Base-by-base conservation (phyloP, 2,329 filamentous ascomycete species). In the Epichloe glyceriae region DNA sequence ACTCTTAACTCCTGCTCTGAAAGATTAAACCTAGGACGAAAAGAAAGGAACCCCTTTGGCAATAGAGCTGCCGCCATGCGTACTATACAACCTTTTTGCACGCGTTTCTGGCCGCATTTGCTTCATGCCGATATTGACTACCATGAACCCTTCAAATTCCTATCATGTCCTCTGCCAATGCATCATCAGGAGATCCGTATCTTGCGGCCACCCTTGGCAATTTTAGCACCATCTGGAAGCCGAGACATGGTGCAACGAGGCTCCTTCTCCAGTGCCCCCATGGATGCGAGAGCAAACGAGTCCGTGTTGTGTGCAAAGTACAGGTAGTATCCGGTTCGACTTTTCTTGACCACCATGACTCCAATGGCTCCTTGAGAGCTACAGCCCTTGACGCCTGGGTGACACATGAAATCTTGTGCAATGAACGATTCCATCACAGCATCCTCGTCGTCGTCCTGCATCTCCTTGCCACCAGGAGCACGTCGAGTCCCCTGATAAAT, bases 221-320 rank as follows among this genome's bases (percentile, higher is more conserved):
- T 76, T 30, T 73, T 70, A 58, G 73, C 73, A 58, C 74, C 65
- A 43, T 73, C 66, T 3, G 67, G 64, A 44, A 79, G 83, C 48
- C 93, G 83, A 54, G 89, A 95, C 89, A 98, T 96, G 52, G 91
- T 85, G 57, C 86, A 93, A 35, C 80, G 71, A 0, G 93, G 88
- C 50, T 79, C 79, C 45, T 72, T 73, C 57, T 97, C 90, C 26
- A 80, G 77, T 2, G 84, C 86, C 38, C 85, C 80, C 87, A 97
- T 94, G 3, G 88, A 94, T 1, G 89, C 88, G 49, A 98, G 70
- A 5, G 90, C 89, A 71, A 85, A 84, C 2, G 79, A 82, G 64
- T 97, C 91, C 0, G 93, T 98, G 62, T 97, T 98, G 73, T 98
- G 93, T 1, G 86, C 90, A 70, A 95, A 98, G 67, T 91, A 91